Percentiles rank a stretch among this genome's conserved stretches.
Evolutionary conservation across 1,284 basidiomycete species (phyloP).

Genomic region (Pseudozyma pruni): DNA sequence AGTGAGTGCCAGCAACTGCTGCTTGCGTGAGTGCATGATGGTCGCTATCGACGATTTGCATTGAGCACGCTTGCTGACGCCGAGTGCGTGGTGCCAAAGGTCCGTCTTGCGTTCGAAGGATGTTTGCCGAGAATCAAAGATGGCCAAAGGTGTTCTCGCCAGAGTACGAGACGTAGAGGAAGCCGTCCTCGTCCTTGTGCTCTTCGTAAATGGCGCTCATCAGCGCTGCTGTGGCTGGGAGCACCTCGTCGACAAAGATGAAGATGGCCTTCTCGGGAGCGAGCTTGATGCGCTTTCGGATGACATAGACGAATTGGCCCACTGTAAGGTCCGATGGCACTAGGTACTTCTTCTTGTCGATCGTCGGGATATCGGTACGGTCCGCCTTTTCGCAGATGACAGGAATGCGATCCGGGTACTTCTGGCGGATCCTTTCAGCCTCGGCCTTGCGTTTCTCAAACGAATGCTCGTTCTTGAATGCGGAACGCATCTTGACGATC

Average conservation of each 20-base stretch:
- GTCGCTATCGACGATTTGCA: too few species aligned
- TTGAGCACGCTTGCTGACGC: too few species aligned
- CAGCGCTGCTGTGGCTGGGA: constrained; percentile 95
- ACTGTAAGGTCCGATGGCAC: constrained; percentile 99
- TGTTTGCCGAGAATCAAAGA: background rate
- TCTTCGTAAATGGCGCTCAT: constrained; percentile 99
- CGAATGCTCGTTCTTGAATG: constrained; percentile 99
- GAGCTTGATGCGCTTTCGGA: constrained; percentile 99
- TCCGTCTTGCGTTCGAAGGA: background rate
- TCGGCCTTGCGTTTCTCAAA: constrained; percentile 99
- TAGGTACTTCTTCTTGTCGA: constrained; percentile 99
- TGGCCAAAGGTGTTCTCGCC: constrained; percentile 63
- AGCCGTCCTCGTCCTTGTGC: constrained; percentile 73
- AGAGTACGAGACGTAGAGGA: constrained; percentile 65
- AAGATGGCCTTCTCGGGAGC: constrained; percentile 91
- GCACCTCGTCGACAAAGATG: constrained; percentile 80
- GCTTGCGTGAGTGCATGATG: too few species aligned
- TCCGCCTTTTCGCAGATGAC: constrained; percentile 99
- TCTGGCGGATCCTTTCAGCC: constrained; percentile 92
- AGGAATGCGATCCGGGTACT: constrained; percentile 97
- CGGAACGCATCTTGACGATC: constrained; percentile 81
- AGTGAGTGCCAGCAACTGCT: too few species aligned
- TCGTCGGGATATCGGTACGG: constrained; percentile 96
- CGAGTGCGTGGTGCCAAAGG: too few species aligned
- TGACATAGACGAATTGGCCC: constrained; percentile 94